Evolutionary conservation across 257 asterid species (phyloP), one percentile per base, ranked within the genome.

Genomic region (Mitragyna speciosa): DNA sequence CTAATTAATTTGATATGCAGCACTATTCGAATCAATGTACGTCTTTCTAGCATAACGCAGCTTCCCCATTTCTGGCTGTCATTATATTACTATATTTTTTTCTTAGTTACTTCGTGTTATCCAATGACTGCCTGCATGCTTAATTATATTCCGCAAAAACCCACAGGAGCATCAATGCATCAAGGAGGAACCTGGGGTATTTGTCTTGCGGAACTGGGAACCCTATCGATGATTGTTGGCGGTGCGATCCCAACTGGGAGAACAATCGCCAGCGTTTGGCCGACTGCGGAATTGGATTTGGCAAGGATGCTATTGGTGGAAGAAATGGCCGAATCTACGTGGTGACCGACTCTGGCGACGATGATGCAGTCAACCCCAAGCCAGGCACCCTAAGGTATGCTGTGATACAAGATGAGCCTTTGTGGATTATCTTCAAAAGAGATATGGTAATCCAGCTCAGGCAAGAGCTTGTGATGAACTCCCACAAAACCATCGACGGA

Each of bases 221-320:
- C 83, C 98, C 98, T 0, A 85, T 93, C 11, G 97, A 93, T 69
- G 96, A 90, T 51, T 92, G 98, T 88, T 93, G 98, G 98, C 89
- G 94, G 41, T 93, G 98, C 82, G 70, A 82, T 75, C 41, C 93
- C 19, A 80, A 88, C 59, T 92, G 98, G 98, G 88, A 87, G 36
- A 72, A 30, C 5, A 84, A 89, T 67, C 96, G 97, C 84, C 97
- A 91, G 58, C 89, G 78, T 26, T 75, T 93, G 6, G 98, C 98
- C 10, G 97, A 92, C 74, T 93, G 98, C 69, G 92, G 88, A 12
- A 90, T 93, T 4, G 98, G 98, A 30, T 93, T 93, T 28, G 98
- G 98, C 61, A 89, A 88, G 78, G 84, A 88, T 7, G 96, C 98
- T 0, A 70, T 84, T 5, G 97, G 97, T 0, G 98, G 98, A 10